Evolutionary conservation across 306 rosid genomes (phyloP), one percentile per base, ranked within the genome.

Genomic region (Cyamopsis tetragonoloba): DNA sequence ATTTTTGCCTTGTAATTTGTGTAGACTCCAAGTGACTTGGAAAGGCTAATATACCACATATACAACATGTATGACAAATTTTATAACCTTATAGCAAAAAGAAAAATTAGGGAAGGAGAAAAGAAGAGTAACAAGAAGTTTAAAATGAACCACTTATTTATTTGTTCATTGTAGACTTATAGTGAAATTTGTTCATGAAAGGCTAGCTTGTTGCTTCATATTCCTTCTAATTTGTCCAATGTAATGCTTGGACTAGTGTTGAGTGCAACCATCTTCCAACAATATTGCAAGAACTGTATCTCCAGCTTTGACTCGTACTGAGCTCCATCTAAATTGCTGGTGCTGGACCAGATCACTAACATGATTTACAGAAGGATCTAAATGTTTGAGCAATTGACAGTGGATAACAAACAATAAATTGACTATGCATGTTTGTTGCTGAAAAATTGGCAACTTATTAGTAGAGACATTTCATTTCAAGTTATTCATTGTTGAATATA

Each of bases 321-420:
- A 70, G 60, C 62, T 63, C 34, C 42, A 47, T 47, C 48, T 77
- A 54, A 37, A 49, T 37, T 12, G 31, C 23, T 7, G 50, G 34
- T 12, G 31, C 23, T 7, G 50, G 34, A 35, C 18, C 35, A 37
- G 26, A 34, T 63, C 34, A 26, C 24, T 7, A 31, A 19, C 55
- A 35, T 2, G 43, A 26, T 56, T 20, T 20, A 37, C n/a, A 46
- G 59, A 32, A 35, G 13, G 66, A 65, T 76, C 24, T 37, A 24
- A 27, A 27, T 39, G 13, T 41, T 68, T 69, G 67, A 32, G 32
- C 51, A 30, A 68, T 60, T 59, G 44, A 30, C 42, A 4, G 30
- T 71, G 48, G 35, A 58, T 48, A 57, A 34, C 32, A 65, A 28
- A 56, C 7, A 9, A 43, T 51, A 32, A 44, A 46, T 11, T 55